Evolutionary conservation across 352 stramenopile species (phyloP).

Genomic region (Phytophthora chlamydospora): DNA sequence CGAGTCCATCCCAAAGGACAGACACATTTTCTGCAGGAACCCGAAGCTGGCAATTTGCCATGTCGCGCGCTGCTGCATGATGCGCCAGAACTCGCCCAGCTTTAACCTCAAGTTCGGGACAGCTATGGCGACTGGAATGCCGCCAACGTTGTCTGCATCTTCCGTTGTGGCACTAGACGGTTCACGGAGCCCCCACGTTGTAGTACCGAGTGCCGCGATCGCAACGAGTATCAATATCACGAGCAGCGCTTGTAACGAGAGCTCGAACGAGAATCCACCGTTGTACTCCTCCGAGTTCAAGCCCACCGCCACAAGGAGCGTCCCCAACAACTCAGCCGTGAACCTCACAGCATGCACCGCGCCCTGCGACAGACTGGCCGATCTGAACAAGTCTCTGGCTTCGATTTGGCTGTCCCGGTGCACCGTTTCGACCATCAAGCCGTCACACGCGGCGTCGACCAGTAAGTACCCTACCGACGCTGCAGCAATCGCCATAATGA

Average conservation of each 20-base stretch:
- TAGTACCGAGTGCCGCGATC: slow-evolving; percentile 38
- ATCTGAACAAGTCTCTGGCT: background rate
- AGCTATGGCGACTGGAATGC: background rate
- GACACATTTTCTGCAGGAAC: slow-evolving; percentile 62
- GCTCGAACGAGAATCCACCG: slow-evolving; percentile 52
- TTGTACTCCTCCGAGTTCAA: slow-evolving; percentile 68
- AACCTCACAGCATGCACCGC: slow-evolving; percentile 73
- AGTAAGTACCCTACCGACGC: slow-evolving; percentile 58
- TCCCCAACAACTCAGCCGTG: slow-evolving; percentile 56
- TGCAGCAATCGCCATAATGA: slow-evolving; percentile 55
- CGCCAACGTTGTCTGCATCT: background rate
- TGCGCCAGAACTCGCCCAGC: slow-evolving; percentile 53
- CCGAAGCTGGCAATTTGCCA: slow-evolving; percentile 78
- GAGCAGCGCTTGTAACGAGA: slow-evolving; percentile 52
- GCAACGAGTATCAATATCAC: slow-evolving; percentile 40
- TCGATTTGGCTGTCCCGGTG: slow-evolving; percentile 55
- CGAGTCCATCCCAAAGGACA: slow-evolving; percentile 66
- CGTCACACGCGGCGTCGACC: slow-evolving; percentile 77
- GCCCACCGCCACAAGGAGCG: slow-evolving; percentile 54
- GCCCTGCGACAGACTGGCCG: slow-evolving; percentile 43
- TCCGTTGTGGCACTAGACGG: background rate
- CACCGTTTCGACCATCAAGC: slow-evolving; percentile 79
- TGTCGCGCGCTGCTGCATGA: slow-evolving; percentile 66
- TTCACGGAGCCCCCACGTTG: slow-evolving; percentile 53
- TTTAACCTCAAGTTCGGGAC: slow-evolving; percentile 31